These are phyloP conservation scores for Cladosporium colombiae DNA, from an alignment of 2,329 filamentous ascomycete genomes.

Conservation along the genomic window DNA sequence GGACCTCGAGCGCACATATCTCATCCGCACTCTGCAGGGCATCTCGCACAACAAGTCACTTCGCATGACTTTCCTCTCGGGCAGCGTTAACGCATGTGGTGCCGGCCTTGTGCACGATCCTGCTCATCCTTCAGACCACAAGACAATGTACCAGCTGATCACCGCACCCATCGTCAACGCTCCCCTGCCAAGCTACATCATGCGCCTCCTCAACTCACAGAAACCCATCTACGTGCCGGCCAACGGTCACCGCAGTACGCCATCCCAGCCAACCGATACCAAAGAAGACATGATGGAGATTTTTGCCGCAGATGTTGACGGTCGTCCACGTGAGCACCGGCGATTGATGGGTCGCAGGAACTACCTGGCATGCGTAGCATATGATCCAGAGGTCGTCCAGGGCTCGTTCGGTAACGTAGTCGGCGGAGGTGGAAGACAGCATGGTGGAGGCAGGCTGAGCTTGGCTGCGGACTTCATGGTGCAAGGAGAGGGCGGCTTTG, in stretches of 20 bases:
- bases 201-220: conserved; percentile 94
- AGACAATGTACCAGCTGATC: conserved; percentile 99
- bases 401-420: conserved; percentile 32
- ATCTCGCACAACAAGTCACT: conserved; percentile 94
- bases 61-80: conserved; percentile 94
- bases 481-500: conserved; percentile 82
- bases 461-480: conserved; percentile 96
- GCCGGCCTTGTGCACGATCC: conserved; percentile 95
- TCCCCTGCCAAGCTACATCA: conserved; percentile 78
- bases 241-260: conserved; percentile 72
- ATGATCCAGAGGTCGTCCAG: conserved; percentile 78
- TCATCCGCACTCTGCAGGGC: conserved; percentile 92
- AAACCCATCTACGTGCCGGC: conserved; percentile 86
- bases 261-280: conserved; percentile 69
- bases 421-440: conserved; percentile 36
- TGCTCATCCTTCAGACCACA: conserved; percentile 86
- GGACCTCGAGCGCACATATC: conserved; percentile 93
- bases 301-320: conserved; percentile 89
- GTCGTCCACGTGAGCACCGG: conserved; percentile 78
- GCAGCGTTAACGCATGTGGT: conserved; percentile 85
- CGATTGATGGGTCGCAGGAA: conserved; percentile 92
- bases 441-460: conserved; percentile 60
- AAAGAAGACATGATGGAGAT: conserved; percentile 99
- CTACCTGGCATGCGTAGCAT: conserved; percentile 90
- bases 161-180: conserved; percentile 89